phyloP scores from a whole-genome alignment of 2,329 filamentous ascomycete genomes.

The Microthyrium microscopicum region DNA sequence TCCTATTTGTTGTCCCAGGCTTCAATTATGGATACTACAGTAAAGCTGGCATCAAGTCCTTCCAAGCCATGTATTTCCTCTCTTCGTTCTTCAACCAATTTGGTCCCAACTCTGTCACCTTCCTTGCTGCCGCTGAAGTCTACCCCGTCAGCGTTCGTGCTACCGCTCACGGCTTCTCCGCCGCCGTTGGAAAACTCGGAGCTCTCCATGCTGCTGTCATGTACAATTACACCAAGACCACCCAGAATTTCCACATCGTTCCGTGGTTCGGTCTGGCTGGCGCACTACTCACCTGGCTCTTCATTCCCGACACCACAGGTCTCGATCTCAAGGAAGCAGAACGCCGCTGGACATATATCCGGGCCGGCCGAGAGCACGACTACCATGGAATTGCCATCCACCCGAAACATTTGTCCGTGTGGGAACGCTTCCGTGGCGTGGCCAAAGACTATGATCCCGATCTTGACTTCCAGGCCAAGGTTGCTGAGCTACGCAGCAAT shows the following conservation, averaged over 20 bases:
- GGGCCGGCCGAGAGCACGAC: conserved; percentile 56
- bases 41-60: conserved; percentile 56
- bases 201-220: conserved; percentile 74
- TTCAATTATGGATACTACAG: conserved; percentile 77
- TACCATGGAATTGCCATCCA: conserved; percentile 93
- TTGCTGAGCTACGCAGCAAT: conserved; percentile 56
- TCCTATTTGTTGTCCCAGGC: conserved; percentile 82
- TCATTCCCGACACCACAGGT: conserved; percentile 91
- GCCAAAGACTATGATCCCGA: conserved; percentile 73
- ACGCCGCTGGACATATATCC: conserved; percentile 78
- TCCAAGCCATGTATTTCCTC: conserved; percentile 97
- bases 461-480: conserved; percentile 67
- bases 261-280: conserved; percentile 90
- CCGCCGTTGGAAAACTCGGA: conserved; percentile 75
- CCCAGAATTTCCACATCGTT: conserved; percentile 77
- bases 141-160: conserved; percentile 88
- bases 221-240: conserved; percentile 85
- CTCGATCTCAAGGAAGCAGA: conserved; percentile 96
- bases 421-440: conserved; percentile 66
- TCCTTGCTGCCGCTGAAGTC: conserved; percentile 91
- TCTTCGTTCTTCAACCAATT: conserved; percentile 99
- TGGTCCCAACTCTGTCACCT: conserved; percentile 88
- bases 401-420: conserved; percentile 70
- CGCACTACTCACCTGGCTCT: conserved; percentile 66
- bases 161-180: conserved; percentile 88